phyloP scores from a whole-genome alignment of 441 rosid species.

The Arabidopsis hybrid region DNA sequence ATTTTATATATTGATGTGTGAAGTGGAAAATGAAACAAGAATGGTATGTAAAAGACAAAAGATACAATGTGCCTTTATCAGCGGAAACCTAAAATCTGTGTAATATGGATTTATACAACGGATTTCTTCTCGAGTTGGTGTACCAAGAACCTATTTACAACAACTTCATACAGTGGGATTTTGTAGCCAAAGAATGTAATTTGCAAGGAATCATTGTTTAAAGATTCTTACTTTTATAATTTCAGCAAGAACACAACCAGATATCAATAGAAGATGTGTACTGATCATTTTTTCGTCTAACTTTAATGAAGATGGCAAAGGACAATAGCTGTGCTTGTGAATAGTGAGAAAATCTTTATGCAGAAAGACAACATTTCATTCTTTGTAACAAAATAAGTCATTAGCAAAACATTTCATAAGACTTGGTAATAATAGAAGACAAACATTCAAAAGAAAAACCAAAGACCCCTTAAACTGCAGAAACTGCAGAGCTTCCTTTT shows the following conservation, averaged over 20 bases:
- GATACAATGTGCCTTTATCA: constrained; percentile 83
- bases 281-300: too few species aligned
- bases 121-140: constrained; percentile 98
- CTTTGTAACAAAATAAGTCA: too few species aligned
- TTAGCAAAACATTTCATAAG: too few species aligned
- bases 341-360: too few species aligned
- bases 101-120: constrained; percentile 99
- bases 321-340: too few species aligned
- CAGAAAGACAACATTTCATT: too few species aligned
- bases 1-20: constrained; percentile 12
- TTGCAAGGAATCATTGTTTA: neutral
- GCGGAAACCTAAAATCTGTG: constrained; percentile 94
- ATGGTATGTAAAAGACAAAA: neutral
- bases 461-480: too few species aligned
- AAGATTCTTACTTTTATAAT: constrained; percentile 76
- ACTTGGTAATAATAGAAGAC: too few species aligned
- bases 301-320: too few species aligned
- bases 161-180: constrained; percentile 19
- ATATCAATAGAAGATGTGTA: too few species aligned
- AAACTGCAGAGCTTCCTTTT: too few species aligned
- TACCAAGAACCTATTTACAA: constrained; percentile 84
- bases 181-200: constrained; percentile 1
- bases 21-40: neutral
- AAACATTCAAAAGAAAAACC: too few species aligned
- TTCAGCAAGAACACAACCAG: constrained; percentile 41